phyloP scores from a whole-genome alignment of 805 yeast genomes.

The Candida khao-thaluensis region DNA sequence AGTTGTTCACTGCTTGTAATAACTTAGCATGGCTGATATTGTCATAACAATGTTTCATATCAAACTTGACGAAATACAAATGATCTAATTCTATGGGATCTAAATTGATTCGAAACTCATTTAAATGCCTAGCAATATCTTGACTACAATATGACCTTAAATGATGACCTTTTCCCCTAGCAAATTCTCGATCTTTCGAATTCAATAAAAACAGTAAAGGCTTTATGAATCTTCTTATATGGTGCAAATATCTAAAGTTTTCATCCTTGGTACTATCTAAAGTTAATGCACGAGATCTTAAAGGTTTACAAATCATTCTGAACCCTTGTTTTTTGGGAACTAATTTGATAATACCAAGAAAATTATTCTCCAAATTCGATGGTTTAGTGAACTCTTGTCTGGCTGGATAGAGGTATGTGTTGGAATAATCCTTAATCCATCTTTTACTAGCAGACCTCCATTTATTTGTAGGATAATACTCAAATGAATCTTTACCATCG shows the following conservation, averaged over 20 bases:
- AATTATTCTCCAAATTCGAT: conserved; percentile 9
- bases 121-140: conserved; percentile 44
- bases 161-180: not conserved
- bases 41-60: conserved; percentile 76
- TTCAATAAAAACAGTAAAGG: conserved; percentile 12
- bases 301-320: conserved; percentile 59
- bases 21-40: conserved; percentile 53
- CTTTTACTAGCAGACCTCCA: conserved; percentile 51
- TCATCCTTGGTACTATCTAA: conserved; percentile 5
- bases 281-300: conserved; percentile 15
- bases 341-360: conserved; percentile 13
- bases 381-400: conserved; percentile 8
- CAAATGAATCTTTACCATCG: conserved; percentile 7
- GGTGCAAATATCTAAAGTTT: conserved; percentile 21
- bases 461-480: conserved; percentile 53
- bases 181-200: conserved; percentile 13
- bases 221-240: conserved; percentile 9
- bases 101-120: conserved; percentile 32
- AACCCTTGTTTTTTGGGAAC: conserved; percentile 63
- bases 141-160: conserved; percentile 41
- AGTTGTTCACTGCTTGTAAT: conserved; percentile 27
- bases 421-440: conserved; percentile 45
- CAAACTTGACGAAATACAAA: conserved; percentile 64
- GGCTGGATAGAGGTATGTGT: conserved; percentile 28
- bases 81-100: conserved; percentile 27